Conservation (phyloP, 768 basidiomycete species). For the Zangia roseola region DNA sequence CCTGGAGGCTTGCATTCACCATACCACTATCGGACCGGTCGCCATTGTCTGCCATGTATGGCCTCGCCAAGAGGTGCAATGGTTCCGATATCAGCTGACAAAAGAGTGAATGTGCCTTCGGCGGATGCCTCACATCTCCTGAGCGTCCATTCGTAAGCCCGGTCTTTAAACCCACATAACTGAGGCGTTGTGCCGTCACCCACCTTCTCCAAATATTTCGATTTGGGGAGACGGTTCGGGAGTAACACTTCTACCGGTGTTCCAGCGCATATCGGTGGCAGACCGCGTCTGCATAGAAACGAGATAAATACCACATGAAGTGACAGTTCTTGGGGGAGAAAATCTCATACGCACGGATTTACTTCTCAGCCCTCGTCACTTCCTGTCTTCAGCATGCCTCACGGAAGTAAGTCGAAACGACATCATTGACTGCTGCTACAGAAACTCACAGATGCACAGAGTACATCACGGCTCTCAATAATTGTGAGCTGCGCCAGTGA, state of each 20-base stretch:
- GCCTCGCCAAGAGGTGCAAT: neutral
- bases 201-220: neutral
- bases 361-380: neutral
- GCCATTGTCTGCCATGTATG: neutral
- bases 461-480: slow-evolving; percentile 40
- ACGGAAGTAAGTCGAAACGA: slow-evolving; percentile 18
- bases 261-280: neutral
- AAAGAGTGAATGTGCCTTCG: neutral
- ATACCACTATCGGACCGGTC: neutral
- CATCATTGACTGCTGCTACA: neutral
- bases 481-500: slow-evolving; percentile 45
- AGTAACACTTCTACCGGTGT: slow-evolving; percentile 4
- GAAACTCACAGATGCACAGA: slow-evolving; percentile 25
- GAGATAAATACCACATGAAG: slow-evolving; percentile 26
- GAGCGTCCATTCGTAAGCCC: slow-evolving; percentile 8
- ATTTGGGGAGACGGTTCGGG: slow-evolving; percentile 5
- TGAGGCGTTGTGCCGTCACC: neutral
- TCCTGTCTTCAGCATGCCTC: slow-evolving; percentile 13
- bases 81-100: slow-evolving; percentile 4
- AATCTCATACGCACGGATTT: neutral
- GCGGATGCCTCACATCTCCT: neutral
- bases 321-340: neutral
- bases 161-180: slow-evolving; percentile 20
- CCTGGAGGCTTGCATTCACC: neutral
- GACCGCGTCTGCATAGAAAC: neutral